phyloP scores from a whole-genome alignment of 352 stramenopile species.

The Pilasporangium apinafurcum region DNA sequence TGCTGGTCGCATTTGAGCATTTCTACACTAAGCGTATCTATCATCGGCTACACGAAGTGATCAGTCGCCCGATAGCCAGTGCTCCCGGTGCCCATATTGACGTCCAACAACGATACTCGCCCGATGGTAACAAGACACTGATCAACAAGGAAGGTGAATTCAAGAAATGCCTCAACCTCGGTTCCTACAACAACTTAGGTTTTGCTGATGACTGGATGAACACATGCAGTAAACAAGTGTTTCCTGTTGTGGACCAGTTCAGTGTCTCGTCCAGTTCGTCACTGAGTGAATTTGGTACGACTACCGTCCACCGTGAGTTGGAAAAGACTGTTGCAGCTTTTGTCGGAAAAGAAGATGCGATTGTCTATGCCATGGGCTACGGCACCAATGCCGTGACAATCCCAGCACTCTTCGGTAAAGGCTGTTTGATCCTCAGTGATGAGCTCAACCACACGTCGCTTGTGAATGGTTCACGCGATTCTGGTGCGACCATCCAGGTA shows the following conservation, averaged over 20 bases:
- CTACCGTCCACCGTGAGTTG: conserved; percentile 88
- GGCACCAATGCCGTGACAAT: conserved; percentile 98
- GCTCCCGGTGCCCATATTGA: conserved; percentile 86
- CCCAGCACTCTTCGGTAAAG: conserved; percentile 90
- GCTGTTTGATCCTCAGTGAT: conserved; percentile 95
- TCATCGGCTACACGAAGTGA: conserved; percentile 92
- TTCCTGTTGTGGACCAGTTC: conserved; percentile 83
- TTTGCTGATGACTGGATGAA: too few relatives aligned
- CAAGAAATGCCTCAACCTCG: conserved; percentile 96
- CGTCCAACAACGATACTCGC: conserved; percentile 90
- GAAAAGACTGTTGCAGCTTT: conserved; percentile 93
- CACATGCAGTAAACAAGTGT: too few relatives aligned
- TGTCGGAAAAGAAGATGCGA: conserved; percentile 93
- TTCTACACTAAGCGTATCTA: conserved; percentile 99
- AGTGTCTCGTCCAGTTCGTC: conserved; percentile 68
- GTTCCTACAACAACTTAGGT: conserved; percentile 99
- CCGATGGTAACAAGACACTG: conserved; percentile 81
- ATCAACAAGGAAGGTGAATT: conserved; percentile 59
- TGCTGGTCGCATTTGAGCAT: conserved; percentile 97
- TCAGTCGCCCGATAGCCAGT: conserved; percentile 70
- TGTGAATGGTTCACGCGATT: conserved; percentile 94
- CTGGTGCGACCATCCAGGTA: conserved; percentile 84
- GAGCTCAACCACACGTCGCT: conserved; percentile 99
- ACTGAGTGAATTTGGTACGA: conserved; percentile 84
- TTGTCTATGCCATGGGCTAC: conserved; percentile 99